Percentiles rank a stretch among this genome's conserved stretches.
Evolutionary conservation across 2,329 filamentous ascomycete genomes (phyloP).

Genomic region (Gyromitra esculenta): DNA sequence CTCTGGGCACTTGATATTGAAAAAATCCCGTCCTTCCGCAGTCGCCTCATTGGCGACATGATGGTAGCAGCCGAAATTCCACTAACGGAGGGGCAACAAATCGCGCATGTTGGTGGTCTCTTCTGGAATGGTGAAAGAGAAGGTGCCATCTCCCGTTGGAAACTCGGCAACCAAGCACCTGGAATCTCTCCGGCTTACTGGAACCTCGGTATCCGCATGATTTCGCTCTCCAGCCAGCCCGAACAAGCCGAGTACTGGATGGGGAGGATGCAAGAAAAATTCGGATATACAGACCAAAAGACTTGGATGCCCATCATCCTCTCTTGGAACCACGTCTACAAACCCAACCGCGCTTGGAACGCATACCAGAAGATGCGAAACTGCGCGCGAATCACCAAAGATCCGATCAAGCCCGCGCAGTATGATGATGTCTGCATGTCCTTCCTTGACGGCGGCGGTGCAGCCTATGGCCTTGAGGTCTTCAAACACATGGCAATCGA

Average conservation of each 20-base stretch:
- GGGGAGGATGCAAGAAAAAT: constrained; percentile 65
- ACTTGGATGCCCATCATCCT: constrained; percentile 75
- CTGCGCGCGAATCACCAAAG: constrained; percentile 70
- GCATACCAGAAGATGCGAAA: constrained; percentile 73
- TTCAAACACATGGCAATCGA: constrained; percentile 78
- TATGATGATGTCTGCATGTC: constrained; percentile 78
- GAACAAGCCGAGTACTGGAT: constrained; percentile 69
- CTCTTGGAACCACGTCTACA: constrained; percentile 68
- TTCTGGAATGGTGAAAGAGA: constrained; percentile 50
- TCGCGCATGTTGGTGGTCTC: constrained; percentile 55
- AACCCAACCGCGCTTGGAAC: constrained; percentile 71
- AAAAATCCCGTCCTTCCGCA: constrained; percentile 50
- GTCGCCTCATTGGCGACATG: constrained; percentile 53
- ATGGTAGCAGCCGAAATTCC: constrained; percentile 44
- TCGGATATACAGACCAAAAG: constrained; percentile 65
- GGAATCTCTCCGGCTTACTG: constrained; percentile 61
- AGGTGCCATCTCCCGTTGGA: constrained; percentile 44
- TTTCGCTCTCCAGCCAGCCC: constrained; percentile 68
- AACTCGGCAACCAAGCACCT: not conserved
- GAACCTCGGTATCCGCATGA: constrained; percentile 74
- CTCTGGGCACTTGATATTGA: constrained; percentile 53
- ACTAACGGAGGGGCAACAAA: constrained; percentile 51
- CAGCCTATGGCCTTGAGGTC: constrained; percentile 75
- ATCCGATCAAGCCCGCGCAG: constrained; percentile 68
- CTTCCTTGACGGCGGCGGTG: constrained; percentile 73